phyloP scores from a whole-genome alignment of 768 basidiomycete genomes.

The Suillus decipiens region DNA sequence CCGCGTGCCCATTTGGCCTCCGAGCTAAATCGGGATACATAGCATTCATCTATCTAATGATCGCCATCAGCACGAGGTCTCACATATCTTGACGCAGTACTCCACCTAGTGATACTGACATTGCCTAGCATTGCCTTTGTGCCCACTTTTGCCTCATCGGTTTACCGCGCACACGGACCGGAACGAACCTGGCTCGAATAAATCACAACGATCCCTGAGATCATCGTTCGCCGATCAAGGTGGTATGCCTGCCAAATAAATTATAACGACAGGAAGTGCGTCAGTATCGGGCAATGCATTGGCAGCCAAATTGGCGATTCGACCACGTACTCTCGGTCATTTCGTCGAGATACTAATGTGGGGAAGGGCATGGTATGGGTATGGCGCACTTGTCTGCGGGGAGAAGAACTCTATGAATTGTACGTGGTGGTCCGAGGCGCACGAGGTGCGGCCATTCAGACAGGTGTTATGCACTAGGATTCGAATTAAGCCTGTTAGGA shows the following conservation, averaged over 20 bases:
- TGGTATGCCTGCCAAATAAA: background rate
- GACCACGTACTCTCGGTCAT: background rate
- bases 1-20: background rate
- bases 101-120: background rate
- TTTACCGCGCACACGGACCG: background rate
- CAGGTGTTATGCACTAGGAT: background rate
- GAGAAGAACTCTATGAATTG: background rate
- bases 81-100: background rate
- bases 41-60: background rate
- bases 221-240: background rate
- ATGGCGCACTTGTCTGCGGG: background rate
- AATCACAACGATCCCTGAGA: background rate
- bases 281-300: background rate
- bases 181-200: background rate
- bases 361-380: background rate
- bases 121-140: background rate
- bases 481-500: slow-evolving; percentile 13
- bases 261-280: background rate
- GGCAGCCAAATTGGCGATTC: background rate
- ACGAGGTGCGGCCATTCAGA: background rate
- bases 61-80: background rate
- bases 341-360: background rate
- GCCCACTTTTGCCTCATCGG: background rate
- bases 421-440: background rate
- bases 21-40: background rate